Conservation (phyloP, 768 basidiomycete genomes). For the Lactarius trivialis region DNA sequence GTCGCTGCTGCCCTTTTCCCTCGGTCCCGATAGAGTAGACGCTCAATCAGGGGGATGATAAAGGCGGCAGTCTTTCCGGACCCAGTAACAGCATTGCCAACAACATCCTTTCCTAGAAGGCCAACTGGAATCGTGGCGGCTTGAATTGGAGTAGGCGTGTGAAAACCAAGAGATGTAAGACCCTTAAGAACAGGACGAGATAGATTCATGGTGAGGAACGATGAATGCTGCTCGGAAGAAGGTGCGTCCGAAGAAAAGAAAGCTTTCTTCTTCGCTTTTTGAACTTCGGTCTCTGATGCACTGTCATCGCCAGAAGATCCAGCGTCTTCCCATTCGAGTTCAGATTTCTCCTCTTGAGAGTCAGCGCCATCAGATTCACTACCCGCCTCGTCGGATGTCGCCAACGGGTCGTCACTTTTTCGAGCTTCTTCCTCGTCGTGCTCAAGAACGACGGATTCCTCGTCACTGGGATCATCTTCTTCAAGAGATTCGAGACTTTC, state of each 20-base stretch:
- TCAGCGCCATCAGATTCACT: constrained; percentile 23
- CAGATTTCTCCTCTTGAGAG: constrained; percentile 26
- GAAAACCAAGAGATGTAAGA: constrained; percentile 72
- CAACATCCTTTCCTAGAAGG: constrained; percentile 90
- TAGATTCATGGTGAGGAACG: constrained; percentile 90
- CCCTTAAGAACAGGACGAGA: constrained; percentile 92
- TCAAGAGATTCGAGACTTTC: constrained; percentile 22
- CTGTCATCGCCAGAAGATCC: constrained; percentile 55
- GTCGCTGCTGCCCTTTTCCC: constrained; percentile 81
- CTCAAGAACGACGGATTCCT: constrained; percentile 29
- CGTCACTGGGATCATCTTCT: constrained; percentile 27
- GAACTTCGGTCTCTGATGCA: constrained; percentile 51
- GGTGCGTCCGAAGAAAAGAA: constrained; percentile 67
- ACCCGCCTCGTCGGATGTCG: constrained; percentile 18
- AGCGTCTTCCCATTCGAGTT: constrained; percentile 31
- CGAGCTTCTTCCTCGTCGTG: constrained; percentile 35
- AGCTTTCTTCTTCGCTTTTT: constrained; percentile 70
- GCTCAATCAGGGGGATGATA: constrained; percentile 88
- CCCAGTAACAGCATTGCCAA: constrained; percentile 93
- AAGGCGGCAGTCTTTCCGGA: constrained; percentile 99
- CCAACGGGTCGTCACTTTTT: constrained; percentile 21
- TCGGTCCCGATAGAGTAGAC: constrained; percentile 86
- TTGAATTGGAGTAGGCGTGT: constrained; percentile 92
- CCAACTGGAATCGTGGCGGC: constrained; percentile 90
- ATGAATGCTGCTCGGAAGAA: constrained; percentile 50